Conservation (phyloP, 805 yeast genomes). For the Suhomyces canberraensis region DNA sequence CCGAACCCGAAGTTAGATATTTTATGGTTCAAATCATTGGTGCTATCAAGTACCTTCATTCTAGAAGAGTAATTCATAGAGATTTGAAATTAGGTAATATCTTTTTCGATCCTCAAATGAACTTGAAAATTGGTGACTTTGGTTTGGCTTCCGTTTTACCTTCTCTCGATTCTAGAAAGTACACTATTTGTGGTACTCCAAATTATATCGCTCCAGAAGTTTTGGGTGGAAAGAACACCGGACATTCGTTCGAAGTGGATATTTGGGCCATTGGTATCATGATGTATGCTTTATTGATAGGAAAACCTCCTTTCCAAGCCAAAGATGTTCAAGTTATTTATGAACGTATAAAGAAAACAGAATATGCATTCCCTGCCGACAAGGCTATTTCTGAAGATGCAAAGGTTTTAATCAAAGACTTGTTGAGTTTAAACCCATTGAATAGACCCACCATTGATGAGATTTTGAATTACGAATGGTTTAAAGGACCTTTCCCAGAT, state of each 20-base stretch:
- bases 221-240: slow-evolving; percentile 77
- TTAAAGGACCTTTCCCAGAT: slow-evolving; percentile 80
- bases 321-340: slow-evolving; percentile 90
- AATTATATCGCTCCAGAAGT: slow-evolving; percentile 99
- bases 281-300: slow-evolving; percentile 87
- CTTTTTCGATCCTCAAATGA: slow-evolving; percentile 90
- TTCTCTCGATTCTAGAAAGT: slow-evolving; percentile 64
- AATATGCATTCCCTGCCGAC: slow-evolving; percentile 73
- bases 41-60: slow-evolving; percentile 89
- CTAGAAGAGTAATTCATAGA: slow-evolving; percentile 89
- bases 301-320: slow-evolving; percentile 97
- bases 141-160: slow-evolving; percentile 96
- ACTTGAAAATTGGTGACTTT: slow-evolving; percentile 94
- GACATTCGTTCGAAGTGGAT: slow-evolving; percentile 94
- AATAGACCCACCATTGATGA: slow-evolving; percentile 79
- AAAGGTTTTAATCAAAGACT: slow-evolving; percentile 61
- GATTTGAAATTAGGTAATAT: slow-evolving; percentile 95
- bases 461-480: slow-evolving; percentile 81
- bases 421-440: slow-evolving; percentile 74
- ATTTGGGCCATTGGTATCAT: slow-evolving; percentile 98
- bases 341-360: slow-evolving; percentile 83
- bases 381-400: slow-evolving; percentile 71
- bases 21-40: slow-evolving; percentile 92
- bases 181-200: slow-evolving; percentile 98
- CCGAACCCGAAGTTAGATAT: slow-evolving; percentile 88